phyloP scores from a whole-genome alignment of 2,329 filamentous ascomycete genomes.

The Ramichloridium luteum region DNA sequence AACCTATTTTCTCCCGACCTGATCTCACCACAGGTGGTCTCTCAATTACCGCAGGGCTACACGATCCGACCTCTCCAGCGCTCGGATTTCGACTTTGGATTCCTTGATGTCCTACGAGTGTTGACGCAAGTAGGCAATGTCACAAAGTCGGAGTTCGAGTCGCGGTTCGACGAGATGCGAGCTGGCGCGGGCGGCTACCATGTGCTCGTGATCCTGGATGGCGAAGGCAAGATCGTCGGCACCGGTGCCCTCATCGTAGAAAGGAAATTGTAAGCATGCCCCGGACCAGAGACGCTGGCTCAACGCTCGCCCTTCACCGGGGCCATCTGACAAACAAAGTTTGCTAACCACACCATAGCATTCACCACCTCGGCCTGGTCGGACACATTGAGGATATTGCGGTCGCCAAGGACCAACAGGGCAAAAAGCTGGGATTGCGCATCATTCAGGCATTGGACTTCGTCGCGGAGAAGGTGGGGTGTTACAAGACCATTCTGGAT shows the following conservation, averaged over 20 bases:
- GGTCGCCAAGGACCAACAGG: conserved; percentile 87
- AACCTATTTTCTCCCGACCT: conserved; percentile 65
- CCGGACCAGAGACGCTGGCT: no score
- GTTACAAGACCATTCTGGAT: conserved; percentile 94
- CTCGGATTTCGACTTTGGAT: conserved; percentile 67
- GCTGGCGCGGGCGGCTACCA: conserved; percentile 61
- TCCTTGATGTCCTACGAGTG: conserved; percentile 82
- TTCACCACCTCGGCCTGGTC: conserved; percentile 68
- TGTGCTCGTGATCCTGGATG: conserved; percentile 73
- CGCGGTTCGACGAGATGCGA: conserved; percentile 73
- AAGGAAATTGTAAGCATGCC: conserved; percentile 69
- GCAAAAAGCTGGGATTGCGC: conserved; percentile 85
- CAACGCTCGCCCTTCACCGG: no score
- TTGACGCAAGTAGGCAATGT: conserved; percentile 90
- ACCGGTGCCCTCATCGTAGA: conserved; percentile 85
- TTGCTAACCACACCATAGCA: conserved; percentile 37
- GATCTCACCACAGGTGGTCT: conserved; percentile 62
- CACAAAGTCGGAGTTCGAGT: conserved; percentile 57
- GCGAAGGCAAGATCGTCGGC: conserved; percentile 60
- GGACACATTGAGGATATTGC: conserved; percentile 98
- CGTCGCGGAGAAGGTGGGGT: conserved; percentile 77
- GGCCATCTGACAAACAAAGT: no score
- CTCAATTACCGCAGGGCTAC: conserved; percentile 68
- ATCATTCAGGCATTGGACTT: conserved; percentile 90
- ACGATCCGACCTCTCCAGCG: conserved; percentile 66